These are phyloP conservation scores for Earliella scabrosa DNA, from an alignment of 1,284 basidiomycete species.

Conservation along the genomic window DNA sequence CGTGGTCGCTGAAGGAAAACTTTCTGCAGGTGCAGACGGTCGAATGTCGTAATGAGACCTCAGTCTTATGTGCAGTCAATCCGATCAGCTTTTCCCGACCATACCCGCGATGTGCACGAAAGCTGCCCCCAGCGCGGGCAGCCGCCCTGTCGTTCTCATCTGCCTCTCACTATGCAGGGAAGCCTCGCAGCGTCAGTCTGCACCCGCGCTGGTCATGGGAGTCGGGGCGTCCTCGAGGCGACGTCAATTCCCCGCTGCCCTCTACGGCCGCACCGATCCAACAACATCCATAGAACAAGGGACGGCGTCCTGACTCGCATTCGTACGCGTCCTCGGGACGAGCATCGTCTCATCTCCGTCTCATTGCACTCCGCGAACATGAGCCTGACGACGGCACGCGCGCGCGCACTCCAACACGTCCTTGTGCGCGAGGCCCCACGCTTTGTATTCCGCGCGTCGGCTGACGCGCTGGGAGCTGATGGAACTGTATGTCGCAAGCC, in stretches of 20 bases:
- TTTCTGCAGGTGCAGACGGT: background rate
- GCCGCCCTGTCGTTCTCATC: background rate
- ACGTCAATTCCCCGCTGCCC: constrained; percentile 5
- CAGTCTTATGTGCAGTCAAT: constrained; percentile 1
- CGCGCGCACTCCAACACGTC: background rate
- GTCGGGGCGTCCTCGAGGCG: constrained; percentile 2
- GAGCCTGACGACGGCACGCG: background rate
- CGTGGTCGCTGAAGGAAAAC: background rate
- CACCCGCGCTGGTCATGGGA: constrained; percentile 4
- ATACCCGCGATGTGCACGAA: constrained; percentile 4
- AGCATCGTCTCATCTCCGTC: constrained; percentile 17
- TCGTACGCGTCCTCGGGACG: constrained; percentile 6
- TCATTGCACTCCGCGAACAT: constrained; percentile 14
- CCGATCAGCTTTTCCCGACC: constrained; percentile 6
- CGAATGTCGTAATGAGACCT: constrained; percentile 1
- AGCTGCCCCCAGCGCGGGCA: background rate
- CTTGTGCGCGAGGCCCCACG: constrained; percentile 7
- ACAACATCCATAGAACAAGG: constrained; percentile 19
- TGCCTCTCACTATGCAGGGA: background rate
- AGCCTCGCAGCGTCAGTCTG: background rate
- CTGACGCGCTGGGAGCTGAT: constrained; percentile 21
- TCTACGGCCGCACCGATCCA: constrained; percentile 13
- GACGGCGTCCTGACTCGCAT: constrained; percentile 8
- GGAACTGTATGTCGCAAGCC: constrained; percentile 17
- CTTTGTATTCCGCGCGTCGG: constrained; percentile 20